Evolutionary conservation across 2,329 filamentous ascomycete genomes (phyloP).

Genomic region (Camptophora hylomeconis): DNA sequence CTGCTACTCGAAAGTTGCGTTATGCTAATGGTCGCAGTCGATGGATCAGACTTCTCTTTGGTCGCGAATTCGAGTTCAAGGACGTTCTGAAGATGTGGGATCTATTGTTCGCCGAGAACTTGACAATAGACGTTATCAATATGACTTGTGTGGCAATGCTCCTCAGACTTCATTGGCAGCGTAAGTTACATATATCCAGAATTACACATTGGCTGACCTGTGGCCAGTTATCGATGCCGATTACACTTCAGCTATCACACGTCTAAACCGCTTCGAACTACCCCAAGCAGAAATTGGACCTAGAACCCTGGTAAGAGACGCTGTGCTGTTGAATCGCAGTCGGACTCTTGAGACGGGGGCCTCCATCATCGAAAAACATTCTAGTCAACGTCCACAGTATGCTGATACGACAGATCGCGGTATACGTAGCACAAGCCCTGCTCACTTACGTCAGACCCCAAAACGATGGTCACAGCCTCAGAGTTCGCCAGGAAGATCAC

Average conservation of each 20-base stretch:
- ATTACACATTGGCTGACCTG: slow-evolving; percentile 1
- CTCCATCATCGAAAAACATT: slow-evolving; percentile 34
- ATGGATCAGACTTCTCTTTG: slow-evolving; percentile 88
- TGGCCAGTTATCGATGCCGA: slow-evolving; percentile 73
- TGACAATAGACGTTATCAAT: slow-evolving; percentile 67
- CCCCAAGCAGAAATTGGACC: slow-evolving; percentile 35
- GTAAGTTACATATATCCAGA: slow-evolving; percentile 55
- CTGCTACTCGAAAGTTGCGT: not conserved
- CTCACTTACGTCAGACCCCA: slow-evolving; percentile 1
- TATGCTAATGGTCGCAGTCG: slow-evolving; percentile 41
- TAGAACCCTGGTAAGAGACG: slow-evolving; percentile 74
- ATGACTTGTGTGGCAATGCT: slow-evolving; percentile 92
- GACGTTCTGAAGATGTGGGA: slow-evolving; percentile 83
- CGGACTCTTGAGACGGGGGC: slow-evolving; percentile 29
- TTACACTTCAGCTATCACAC: slow-evolving; percentile 70
- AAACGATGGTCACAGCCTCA: slow-evolving; percentile 8
- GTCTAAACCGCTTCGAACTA: slow-evolving; percentile 72
- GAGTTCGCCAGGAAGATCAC: slow-evolving; percentile 24
- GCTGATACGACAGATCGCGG: slow-evolving; percentile 1
- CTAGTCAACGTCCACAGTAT: slow-evolving; percentile 28
- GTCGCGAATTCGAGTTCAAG: slow-evolving; percentile 82
- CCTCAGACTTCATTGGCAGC: slow-evolving; percentile 80
- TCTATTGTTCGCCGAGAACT: slow-evolving; percentile 73
- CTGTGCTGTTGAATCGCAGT: slow-evolving; percentile 41
- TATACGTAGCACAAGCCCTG: not conserved